Evolutionary conservation across 306 rosid species (phyloP), one percentile per base, ranked within the genome.

Genomic region (Nissolia schottii): DNA sequence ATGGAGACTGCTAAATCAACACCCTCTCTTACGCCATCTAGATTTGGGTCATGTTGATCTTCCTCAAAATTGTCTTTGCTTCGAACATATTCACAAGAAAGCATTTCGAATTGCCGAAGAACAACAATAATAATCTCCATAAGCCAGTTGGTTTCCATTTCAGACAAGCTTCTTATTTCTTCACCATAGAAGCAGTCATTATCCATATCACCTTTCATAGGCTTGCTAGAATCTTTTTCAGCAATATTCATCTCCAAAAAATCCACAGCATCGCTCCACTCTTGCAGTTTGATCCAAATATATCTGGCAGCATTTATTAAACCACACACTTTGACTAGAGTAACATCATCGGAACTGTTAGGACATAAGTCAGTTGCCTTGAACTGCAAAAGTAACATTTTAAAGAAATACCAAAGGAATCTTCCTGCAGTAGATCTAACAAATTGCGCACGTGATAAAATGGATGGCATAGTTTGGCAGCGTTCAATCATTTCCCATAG

Each of bases 341-440:
- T 69, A 72, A 71, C 79, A 35, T 79, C 80, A 22, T 82, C 83
- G 15, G 59, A 75, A 70, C 74, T 51, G 20, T 80, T 83, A 23
- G 80, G 64, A 63, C 65, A 13, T 24, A 86, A 58, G 55, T 80
- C 89, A 46, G 73, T 82, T 65, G 75, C 71, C 75, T 84, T 84
- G 88, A 78, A 86, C 59, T 38, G 82, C 53, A 86, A 48, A 76
- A 84, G 84, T 73, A 87, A 50, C 37, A 82, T 46, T 80, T 87
- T 88, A 49, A 87, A 84, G 68, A 90, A 85, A 86, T 82, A 82
- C 96, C 96, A 87, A 27, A 87, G 79, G 73, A 84, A 87, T 81
- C 81, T 84, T 69, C 84, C 83, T 8, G 88, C 91, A 64, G 93
- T 70, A 79, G 83, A 87, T 79, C 93, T 77, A 70, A 90, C 72